These are phyloP conservation scores for Haplosporangium gracile DNA, from an alignment of 192 early-diverging fungal genomes.

Conservation along the genomic window DNA sequence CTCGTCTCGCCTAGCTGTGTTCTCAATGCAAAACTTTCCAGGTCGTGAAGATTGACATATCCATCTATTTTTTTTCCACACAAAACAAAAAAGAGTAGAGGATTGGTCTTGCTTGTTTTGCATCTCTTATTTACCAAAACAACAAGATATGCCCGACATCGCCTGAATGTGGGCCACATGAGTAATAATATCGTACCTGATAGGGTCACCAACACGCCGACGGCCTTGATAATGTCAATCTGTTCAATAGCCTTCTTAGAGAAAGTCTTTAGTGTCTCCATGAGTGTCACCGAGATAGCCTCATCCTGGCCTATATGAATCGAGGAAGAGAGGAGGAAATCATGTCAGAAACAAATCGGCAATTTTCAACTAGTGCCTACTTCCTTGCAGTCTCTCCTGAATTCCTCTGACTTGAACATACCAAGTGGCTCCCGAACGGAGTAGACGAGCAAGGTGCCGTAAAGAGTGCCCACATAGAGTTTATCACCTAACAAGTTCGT, in stretches of 20 bases:
- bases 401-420: constrained; percentile 21
- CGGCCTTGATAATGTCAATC: constrained; percentile 81
- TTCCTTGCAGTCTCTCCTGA: neutral
- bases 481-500: constrained; percentile 68
- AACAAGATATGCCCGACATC: neutral
- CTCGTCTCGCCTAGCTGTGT: constrained; percentile 78
- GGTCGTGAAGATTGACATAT: constrained; percentile 78
- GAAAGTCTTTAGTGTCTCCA: constrained; percentile 78
- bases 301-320: constrained; percentile 58
- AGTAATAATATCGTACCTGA: constrained; percentile 57
- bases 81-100: neutral
- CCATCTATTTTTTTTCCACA: constrained; percentile 65
- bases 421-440: constrained; percentile 70
- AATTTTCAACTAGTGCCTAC: neutral
- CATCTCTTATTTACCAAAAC: neutral
- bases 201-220: constrained; percentile 77
- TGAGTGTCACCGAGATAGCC: constrained; percentile 66
- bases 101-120: neutral
- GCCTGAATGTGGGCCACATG: neutral
- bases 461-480: constrained; percentile 77
- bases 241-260: constrained; percentile 79
- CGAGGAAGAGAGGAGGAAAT: neutral
- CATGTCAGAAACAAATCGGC: neutral
- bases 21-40: constrained; percentile 75
- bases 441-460: constrained; percentile 78